Base-by-base conservation (phyloP, 495 filamentous ascomycete genomes). In the Hypoxylon cercidicola region DNA sequence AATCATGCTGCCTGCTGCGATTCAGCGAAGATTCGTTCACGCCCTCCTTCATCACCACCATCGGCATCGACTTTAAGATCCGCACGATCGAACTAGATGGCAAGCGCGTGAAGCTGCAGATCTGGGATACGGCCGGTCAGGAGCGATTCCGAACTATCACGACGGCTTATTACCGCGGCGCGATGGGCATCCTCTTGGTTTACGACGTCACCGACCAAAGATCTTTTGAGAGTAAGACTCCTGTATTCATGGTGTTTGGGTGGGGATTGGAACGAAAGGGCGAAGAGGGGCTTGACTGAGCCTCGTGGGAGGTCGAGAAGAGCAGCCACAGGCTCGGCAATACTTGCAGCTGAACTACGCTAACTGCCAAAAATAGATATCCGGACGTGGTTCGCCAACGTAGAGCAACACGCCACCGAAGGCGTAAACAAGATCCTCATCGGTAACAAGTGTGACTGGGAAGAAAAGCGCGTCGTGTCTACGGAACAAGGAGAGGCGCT, bases 31-130 rank as follows among this genome's bases (percentile, higher is more conserved):
- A 99, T 81, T 97, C 93, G 10, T 99, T 99, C 81, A 99, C 89
- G 28, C 95, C 95, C 32, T 97, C 93, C 62, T 99, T 98, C 82
- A 99, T 99, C 81, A 98, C 95, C 23, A 99, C 95, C 49, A 98
- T 99, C 78, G 95, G 95, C 57, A 99, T 99, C 81, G 95, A 99
- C 78, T 99, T 99, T 82, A 99, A 99, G 84, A 99, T 99, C 70
- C 87, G 95, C 46, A 99, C 95, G 57, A 99, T 99, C 79, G 95
- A 99, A 79, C 80, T 99, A 60, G 95, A 99, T 73, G 93, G 94
- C 64, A 99, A 99, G 87, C 83, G 94, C 49, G 94, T 99, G 59
- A 99, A 99, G 82, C 81, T 99, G 74, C 95, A 99, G 81, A 99
- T 99, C 75, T 99, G 95, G 95, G 95, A 99, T 73, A 99, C 95